A percentile compares a stretch with the other conserved stretches of the same genome.
These are phyloP conservation scores for Sarocladiaceae sp. DNA, from an alignment of 2,329 filamentous ascomycete species.

Conservation along the genomic window DNA sequence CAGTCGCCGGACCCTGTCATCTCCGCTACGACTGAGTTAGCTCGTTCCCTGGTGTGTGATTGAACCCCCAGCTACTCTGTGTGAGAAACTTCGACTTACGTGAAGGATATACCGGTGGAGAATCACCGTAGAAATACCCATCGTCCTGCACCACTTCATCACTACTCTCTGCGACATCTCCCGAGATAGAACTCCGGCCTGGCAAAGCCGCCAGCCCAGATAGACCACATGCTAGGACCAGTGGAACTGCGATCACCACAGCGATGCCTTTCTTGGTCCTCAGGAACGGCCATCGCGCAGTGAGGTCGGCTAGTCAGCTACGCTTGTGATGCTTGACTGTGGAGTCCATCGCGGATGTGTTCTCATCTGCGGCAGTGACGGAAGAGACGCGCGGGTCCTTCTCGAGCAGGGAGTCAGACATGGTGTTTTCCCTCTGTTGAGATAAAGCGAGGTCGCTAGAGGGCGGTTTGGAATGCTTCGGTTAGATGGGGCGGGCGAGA, in stretches of 20 bases:
- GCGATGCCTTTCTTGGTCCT: conserved; percentile 11
- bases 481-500: too few species aligned
- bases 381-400: background rate
- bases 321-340: background rate
- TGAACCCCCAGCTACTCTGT: background rate
- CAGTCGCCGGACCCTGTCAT: conserved; percentile 59
- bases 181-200: conserved; percentile 9
- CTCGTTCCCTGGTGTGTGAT: too few species aligned
- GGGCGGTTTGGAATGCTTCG: too few species aligned
- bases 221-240: conserved; percentile 9
- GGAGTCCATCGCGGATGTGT: background rate
- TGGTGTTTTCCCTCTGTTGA: too few species aligned
- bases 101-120: conserved; percentile 44
- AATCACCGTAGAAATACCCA: conserved; percentile 42
- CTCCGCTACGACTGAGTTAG: conserved; percentile 31
- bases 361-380: background rate
- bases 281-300: conserved; percentile 11
- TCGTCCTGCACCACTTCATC: conserved; percentile 30
- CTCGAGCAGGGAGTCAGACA: too few species aligned
- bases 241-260: conserved; percentile 9
- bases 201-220: conserved; percentile 10
- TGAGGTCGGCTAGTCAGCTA: conserved; percentile 7
- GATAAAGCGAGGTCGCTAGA: too few species aligned
- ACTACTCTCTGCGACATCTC: background rate
- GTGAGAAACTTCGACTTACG: conserved; percentile 28